A percentile compares a stretch with the other conserved stretches of the same genome.
These are phyloP conservation scores for Gyromitra esculenta DNA, from an alignment of 2,329 filamentous ascomycete genomes.

Conservation along the genomic window DNA sequence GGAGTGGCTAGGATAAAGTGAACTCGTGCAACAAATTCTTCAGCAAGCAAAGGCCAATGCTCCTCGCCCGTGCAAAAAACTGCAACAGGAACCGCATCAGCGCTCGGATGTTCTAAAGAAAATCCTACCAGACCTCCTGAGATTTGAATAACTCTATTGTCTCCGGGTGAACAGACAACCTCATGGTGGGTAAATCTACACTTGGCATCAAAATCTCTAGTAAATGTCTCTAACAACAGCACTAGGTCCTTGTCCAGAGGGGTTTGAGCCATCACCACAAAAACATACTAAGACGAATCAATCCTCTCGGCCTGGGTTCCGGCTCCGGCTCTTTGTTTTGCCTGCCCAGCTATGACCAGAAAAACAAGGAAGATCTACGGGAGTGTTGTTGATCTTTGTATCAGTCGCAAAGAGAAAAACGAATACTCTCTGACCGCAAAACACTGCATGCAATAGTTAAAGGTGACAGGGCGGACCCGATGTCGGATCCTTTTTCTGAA, in stretches of 20 bases:
- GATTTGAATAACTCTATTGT: no score
- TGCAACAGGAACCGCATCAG: no score
- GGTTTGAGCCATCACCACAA: constrained; percentile 13
- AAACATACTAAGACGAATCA: constrained; percentile 14
- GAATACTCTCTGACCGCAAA: constrained; percentile 20
- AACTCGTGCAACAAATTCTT: no score
- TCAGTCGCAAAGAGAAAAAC: constrained; percentile 21
- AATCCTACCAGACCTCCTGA: no score
- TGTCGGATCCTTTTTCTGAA: constrained; percentile 12
- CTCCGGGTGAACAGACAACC: no score
- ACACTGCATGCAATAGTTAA: constrained; percentile 25
- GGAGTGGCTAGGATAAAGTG: no score
- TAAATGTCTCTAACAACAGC: constrained; percentile 1
- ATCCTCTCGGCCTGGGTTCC: constrained; percentile 29
- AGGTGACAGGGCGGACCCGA: constrained; percentile 28
- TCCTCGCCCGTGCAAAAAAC: no score
- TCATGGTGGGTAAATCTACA: neutral
- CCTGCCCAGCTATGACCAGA: neutral
- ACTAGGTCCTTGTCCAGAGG: neutral
- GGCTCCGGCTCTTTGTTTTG: constrained; percentile 12
- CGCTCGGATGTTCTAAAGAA: no score
- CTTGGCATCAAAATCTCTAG: constrained; percentile 1
- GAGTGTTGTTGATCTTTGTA: constrained; percentile 39
- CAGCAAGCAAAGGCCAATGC: no score
- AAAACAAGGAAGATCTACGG: constrained; percentile 9